Evolutionary conservation across 2,329 filamentous ascomycete genomes (phyloP), one percentile per base, ranked within the genome.

Genomic region (Phaeosphaeria sp.): DNA sequence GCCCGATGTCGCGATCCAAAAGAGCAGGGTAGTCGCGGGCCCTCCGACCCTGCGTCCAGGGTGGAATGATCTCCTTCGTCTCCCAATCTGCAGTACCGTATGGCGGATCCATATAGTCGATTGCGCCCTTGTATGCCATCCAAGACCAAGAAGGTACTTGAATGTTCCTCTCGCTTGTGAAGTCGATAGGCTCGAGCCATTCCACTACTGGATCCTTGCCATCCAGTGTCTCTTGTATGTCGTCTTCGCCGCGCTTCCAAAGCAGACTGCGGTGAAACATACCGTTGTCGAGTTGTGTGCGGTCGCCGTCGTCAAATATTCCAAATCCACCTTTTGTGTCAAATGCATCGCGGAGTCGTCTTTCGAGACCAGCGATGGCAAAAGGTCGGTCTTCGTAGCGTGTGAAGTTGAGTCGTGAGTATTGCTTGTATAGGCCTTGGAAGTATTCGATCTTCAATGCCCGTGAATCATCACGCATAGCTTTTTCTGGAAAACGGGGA

Each of bases 361-460:
- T 66, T 43, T 78, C 66, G 0, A 79, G 62, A 0, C 74, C 77
- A 1, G 56, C 60, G 0, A 79, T 73, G 0, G 74, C 76, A 1
- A 73, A 27, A 0, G 75, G 70, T 0, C 75, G 66, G 46, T 79
- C 77, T 1, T 39, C 20, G 0, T 48, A 21, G 1, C 18, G 9
- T 0, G 41, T 41, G 0, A 76, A 66, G 0, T 46, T 59, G 0
- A 79, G 66, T 0, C 66, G 59, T 1, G 74, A 77, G 59, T 78
- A 79, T 6, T 60, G 54, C 22, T 54, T 36, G 60, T 73, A 78
- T 0, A 75, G 59, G 2, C 21, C 49, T 36, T 63, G 64, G 47
- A 49, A 57, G n/a, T 42, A 46, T 0, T 50, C 17, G 7, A 77
- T 77, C 43, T 62, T 68, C 0, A 44, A 54, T 2, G 60, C 71